A percentile compares a stretch with the other conserved stretches of the same genome.
Conservation (phyloP, 75 land plant genomes). For the Picea glauca region DNA sequence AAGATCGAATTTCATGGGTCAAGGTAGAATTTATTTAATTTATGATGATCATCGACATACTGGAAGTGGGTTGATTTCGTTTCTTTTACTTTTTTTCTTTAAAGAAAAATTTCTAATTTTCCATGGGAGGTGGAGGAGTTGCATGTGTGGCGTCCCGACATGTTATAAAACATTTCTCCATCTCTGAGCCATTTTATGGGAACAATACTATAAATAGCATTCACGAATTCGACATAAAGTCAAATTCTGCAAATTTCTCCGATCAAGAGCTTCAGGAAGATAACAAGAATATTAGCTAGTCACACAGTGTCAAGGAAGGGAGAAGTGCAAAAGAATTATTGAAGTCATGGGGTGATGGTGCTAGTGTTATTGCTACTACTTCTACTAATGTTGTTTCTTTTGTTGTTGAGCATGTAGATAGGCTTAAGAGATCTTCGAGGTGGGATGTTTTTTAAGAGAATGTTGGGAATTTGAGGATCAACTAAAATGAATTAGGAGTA, state of each 20-base stretch:
- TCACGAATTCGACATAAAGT: no score
- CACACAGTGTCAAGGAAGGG: slow-evolving; percentile 15
- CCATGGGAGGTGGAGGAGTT: slow-evolving; percentile 48
- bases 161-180: background rate
- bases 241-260: slow-evolving; percentile 13
- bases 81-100: no score
- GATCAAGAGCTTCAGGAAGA: slow-evolving; percentile 24
- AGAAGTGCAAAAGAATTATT: slow-evolving; percentile 9
- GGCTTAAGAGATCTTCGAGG: slow-evolving; percentile 25
- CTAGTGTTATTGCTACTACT: slow-evolving; percentile 14
- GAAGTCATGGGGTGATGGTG: slow-evolving; percentile 15
- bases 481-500: slow-evolving; percentile 24
- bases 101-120: no score
- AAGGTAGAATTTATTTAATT: no score
- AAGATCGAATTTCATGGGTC: no score
- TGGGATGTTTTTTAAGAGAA: slow-evolving; percentile 25
- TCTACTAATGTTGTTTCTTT: background rate
- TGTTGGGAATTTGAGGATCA: slow-evolving; percentile 12
- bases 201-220: background rate
- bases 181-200: slow-evolving; percentile 23
- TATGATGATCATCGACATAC: no score
- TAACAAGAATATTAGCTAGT: background rate
- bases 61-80: no score
- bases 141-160: slow-evolving; percentile 53
- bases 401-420: background rate